Evolutionary conservation across 2,329 filamentous ascomycete genomes (phyloP).

Genomic region (Beauveria medogensis): DNA sequence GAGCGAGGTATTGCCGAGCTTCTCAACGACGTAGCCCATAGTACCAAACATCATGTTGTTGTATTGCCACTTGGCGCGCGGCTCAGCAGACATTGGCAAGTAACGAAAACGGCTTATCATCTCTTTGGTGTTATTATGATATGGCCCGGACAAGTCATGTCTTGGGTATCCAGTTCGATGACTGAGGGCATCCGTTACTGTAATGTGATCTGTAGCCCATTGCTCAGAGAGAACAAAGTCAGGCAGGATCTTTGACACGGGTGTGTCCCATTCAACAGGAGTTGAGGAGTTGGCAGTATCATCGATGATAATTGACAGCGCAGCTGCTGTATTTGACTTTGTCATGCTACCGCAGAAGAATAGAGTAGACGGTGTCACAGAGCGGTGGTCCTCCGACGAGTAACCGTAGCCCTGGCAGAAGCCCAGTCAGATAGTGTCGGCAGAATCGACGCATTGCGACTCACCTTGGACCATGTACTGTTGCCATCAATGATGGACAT

Average conservation of each 20-base stretch:
- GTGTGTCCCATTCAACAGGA: conserved; percentile 35
- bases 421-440: background rate
- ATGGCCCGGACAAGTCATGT: conserved; percentile 25
- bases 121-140: conserved; percentile 22
- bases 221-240: conserved; percentile 37
- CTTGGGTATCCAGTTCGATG: conserved; percentile 40
- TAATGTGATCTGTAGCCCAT: conserved; percentile 36
- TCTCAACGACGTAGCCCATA: conserved; percentile 33
- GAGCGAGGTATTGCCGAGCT: conserved; percentile 25
- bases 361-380: conserved; percentile 36
- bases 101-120: conserved; percentile 32
- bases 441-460: background rate
- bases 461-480: conserved; percentile 26
- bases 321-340: conserved; percentile 44
- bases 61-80: conserved; percentile 36
- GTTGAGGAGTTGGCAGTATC: conserved; percentile 30
- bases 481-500: conserved; percentile 33
- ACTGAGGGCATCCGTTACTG: conserved; percentile 41
- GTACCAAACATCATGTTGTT: conserved; percentile 41
- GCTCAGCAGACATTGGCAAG: conserved; percentile 34
- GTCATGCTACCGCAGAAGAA: conserved; percentile 46
- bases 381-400: conserved; percentile 25
- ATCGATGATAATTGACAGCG: conserved; percentile 38
- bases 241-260: conserved; percentile 33
- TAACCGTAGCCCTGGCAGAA: conserved; percentile 32